phyloP scores from a whole-genome alignment of 257 asterid species.

The Prunella vulgaris region DNA sequence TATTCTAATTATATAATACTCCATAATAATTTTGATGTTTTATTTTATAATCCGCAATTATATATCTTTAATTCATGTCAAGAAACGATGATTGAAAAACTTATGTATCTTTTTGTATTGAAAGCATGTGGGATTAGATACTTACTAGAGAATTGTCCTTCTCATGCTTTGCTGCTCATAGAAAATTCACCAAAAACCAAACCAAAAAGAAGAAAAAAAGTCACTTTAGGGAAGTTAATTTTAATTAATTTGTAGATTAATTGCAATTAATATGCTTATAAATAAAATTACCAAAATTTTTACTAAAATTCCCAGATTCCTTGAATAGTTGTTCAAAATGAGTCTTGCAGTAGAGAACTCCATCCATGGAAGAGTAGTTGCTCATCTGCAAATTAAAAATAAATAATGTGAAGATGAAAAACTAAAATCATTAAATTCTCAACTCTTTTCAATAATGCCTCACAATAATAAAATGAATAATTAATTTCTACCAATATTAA shows the following conservation, averaged over 20 bases:
- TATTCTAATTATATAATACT: too few species aligned
- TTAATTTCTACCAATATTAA: too few species aligned
- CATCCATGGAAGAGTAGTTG: constrained; percentile 80
- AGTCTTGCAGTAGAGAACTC: constrained; percentile 72
- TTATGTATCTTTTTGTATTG: too few species aligned
- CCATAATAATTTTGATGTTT: too few species aligned
- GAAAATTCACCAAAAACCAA: not conserved
- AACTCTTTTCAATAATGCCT: not conserved
- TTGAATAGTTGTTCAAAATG: constrained; percentile 79
- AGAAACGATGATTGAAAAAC: too few species aligned
- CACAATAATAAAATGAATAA: too few species aligned
- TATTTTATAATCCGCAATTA: too few species aligned
- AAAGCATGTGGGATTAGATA: not conserved
- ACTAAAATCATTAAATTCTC: not conserved
- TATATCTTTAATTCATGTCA: too few species aligned
- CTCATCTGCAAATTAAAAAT: constrained; percentile 52
- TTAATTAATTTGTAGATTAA: not conserved
- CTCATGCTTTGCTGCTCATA: constrained; percentile 40
- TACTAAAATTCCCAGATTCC: constrained; percentile 70
- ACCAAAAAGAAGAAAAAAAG: not conserved
- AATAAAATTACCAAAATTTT: constrained; percentile 38
- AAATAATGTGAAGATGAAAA: not conserved
- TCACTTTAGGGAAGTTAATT: too few species aligned
- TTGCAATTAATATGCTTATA: not conserved
- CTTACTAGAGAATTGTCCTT: constrained; percentile 41